Percentiles rank a stretch among this genome's conserved stretches.
Evolutionary conservation across 768 basidiomycete genomes (phyloP).

Genomic region (Pleurotus tuber-regium): DNA sequence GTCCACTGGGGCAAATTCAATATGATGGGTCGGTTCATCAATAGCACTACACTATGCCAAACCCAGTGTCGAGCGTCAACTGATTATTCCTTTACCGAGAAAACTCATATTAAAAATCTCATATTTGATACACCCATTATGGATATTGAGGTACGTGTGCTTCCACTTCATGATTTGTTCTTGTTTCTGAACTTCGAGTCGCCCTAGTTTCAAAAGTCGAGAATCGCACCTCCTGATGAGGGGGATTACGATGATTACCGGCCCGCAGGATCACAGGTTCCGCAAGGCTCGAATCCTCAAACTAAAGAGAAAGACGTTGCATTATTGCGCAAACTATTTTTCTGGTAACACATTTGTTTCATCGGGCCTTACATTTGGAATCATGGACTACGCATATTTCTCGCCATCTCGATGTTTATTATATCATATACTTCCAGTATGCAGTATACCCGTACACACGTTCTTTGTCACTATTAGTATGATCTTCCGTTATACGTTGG

Average conservation of each 20-base stretch:
- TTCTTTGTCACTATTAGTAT: background rate
- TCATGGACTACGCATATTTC: conserved; percentile 13
- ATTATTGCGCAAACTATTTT: conserved; percentile 52
- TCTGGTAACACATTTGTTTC: conserved; percentile 24
- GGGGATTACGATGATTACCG: conserved; percentile 39
- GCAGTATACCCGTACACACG: conserved; percentile 2
- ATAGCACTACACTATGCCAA: conserved; percentile 76
- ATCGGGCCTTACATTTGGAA: background rate
- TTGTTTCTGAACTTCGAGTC: conserved; percentile 6
- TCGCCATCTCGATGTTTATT: conserved; percentile 9
- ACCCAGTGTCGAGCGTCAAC: conserved; percentile 58
- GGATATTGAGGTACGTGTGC: conserved; percentile 58
- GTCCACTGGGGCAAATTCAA: conserved; percentile 98
- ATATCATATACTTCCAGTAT: conserved; percentile 8
- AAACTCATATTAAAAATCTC: conserved; percentile 50
- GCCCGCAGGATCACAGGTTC: conserved; percentile 19
- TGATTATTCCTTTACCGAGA: conserved; percentile 64
- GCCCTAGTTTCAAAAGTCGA: conserved; percentile 61
- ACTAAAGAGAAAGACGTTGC: conserved; percentile 44
- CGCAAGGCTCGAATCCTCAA: conserved; percentile 19
- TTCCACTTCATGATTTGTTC: background rate
- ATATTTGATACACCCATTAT: conserved; percentile 59
- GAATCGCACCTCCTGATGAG: conserved; percentile 53
- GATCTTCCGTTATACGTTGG: background rate
- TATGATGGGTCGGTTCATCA: conserved; percentile 86